Evolutionary conservation across 371 early-diverging fungal species (phyloP), one percentile per base, ranked within the genome.

Genomic region (Sporodiniella umbellata): DNA sequence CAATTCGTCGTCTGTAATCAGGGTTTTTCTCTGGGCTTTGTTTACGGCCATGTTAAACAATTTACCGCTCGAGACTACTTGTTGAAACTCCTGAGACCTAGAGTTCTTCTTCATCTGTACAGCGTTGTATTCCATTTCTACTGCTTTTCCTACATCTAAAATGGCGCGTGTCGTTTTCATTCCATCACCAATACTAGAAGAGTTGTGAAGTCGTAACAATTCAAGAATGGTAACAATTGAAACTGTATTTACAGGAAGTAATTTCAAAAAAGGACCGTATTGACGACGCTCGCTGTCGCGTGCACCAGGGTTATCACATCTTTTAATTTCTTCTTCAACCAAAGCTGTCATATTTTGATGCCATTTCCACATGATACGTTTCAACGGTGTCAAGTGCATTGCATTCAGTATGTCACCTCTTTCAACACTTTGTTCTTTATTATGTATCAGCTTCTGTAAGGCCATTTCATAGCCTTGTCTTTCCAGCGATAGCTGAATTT

Each of bases 191-290:
- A 80, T 70, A 12, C 84, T 85, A 24, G 79, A 70, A 37, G 69
- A 64, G 46, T 74, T 80, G 62, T 84, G 79, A 18, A 81, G 60
- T 22, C 93, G 82, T 31, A 95, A 45, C 8, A 92, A 57, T 57
- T 91, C 92, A 25, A 90, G 63, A 49, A 97, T 92, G 25, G 91
- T 87, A 45, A 95, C 89, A n/a, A 87, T 75, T 0, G 94, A 81
- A 31, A 94, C 63, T 53, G 89, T 88, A 33, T 89, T 88, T 12
- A 92, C 74, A 11, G 81, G 78, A 5, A 95, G 59, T 37, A 88
- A 64, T 44, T 74, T 73, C 37, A 95, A 68, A 56, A 92, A 90
- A 11, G 87, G 87, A 22, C 87, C 87, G 56, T 87, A 87, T 0
- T 59, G 45, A 33, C 60, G 55, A 28, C 83, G 80, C 24, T 76